Conservation (phyloP, 176 grass and related monocot species). For the Oryza officinalis region DNA sequence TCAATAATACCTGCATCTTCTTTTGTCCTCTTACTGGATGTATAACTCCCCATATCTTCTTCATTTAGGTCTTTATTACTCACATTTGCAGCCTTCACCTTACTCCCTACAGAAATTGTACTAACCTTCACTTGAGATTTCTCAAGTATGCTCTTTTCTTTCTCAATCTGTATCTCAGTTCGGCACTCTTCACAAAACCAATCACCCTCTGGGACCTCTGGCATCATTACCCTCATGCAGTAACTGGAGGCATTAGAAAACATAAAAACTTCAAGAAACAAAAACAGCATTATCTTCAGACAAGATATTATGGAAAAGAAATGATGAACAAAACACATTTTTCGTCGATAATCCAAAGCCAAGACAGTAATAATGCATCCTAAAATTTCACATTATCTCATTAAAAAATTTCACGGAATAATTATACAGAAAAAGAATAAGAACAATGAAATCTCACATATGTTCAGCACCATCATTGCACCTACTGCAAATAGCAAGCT, state of each 20-base stretch:
- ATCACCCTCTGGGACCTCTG: constrained; percentile 61
- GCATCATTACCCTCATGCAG: constrained; percentile 59
- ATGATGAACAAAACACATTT: background rate
- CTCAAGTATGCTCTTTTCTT: constrained; percentile 31
- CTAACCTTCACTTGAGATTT: constrained; percentile 29
- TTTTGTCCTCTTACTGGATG: constrained; percentile 5
- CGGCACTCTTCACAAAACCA: constrained; percentile 82
- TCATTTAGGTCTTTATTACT: constrained; percentile 1
- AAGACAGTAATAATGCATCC: background rate
- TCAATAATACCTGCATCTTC: background rate
- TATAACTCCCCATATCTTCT: background rate
- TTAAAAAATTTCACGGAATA: background rate
- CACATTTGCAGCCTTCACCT: constrained; percentile 34
- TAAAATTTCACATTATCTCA: background rate
- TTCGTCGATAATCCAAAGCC: background rate
- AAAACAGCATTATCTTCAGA: background rate
- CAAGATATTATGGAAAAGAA: background rate
- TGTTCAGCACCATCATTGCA: constrained; percentile 81
- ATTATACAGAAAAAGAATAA: background rate
- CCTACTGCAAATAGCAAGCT: constrained; percentile 64
- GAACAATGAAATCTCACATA: constrained; percentile 47
- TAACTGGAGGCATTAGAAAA: constrained; percentile 54
- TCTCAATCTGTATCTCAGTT: constrained; percentile 46
- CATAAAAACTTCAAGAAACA: background rate
- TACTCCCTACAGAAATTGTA: constrained; percentile 2